Evolutionary conservation across 129 eudicot genomes (phyloP).

Genomic region (Pseudognaphalium luteoalbum): DNA sequence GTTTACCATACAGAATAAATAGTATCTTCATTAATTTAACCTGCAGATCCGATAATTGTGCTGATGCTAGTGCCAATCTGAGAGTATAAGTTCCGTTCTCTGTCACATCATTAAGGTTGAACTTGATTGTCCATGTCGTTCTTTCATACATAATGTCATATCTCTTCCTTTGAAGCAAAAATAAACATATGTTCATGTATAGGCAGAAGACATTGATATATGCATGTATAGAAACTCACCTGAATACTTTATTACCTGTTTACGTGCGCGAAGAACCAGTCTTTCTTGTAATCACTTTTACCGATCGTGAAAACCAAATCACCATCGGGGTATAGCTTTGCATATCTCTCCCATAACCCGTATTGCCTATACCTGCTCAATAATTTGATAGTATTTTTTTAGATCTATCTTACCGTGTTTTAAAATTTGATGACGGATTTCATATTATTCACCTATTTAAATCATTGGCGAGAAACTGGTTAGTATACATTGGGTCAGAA

Average conservation of each 20-base stretch:
- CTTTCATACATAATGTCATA: constrained; percentile 43
- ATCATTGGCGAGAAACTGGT: constrained; percentile 50
- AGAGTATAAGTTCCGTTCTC: constrained; percentile 51
- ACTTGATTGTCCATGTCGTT: constrained; percentile 87
- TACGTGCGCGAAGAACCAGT: constrained; percentile 52
- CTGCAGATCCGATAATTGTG: constrained; percentile 56
- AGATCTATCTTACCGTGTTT: background rate
- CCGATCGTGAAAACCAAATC: constrained; percentile 43
- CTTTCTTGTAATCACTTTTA: constrained; percentile 29
- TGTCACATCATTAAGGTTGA: constrained; percentile 38
- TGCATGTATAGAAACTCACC: constrained; percentile 9
- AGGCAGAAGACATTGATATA: background rate
- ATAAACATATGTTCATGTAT: background rate
- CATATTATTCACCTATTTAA: constrained; percentile 51
- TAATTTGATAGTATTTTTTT: background rate
- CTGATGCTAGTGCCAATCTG: constrained; percentile 81
- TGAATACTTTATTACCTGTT: constrained; percentile 6
- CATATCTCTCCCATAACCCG: constrained; percentile 54
- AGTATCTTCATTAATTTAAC: constrained; percentile 22
- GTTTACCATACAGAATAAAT: too few relatives aligned
- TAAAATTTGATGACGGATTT: background rate
- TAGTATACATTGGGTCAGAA: constrained; percentile 54
- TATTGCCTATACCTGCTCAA: constrained; percentile 36
- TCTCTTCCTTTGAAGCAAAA: constrained; percentile 43
- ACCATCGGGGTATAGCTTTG: constrained; percentile 36